Percentiles rank a stretch among this genome's conserved stretches.
Evolutionary conservation across 1,284 basidiomycete species (phyloP).

Genomic region (Cutaneotrichosporon dermatis): DNA sequence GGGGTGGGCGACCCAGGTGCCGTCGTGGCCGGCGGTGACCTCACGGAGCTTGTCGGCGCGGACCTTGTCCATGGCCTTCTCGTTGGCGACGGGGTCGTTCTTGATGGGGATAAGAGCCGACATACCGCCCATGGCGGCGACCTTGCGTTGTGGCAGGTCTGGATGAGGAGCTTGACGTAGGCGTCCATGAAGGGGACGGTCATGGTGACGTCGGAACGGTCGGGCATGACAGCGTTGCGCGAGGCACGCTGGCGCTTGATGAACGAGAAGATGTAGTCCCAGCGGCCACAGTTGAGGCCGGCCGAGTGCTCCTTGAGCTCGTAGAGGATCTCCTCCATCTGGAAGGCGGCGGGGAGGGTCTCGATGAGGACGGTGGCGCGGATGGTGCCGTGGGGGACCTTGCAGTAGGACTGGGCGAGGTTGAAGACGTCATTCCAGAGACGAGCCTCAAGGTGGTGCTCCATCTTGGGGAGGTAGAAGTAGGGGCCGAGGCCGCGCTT

Average conservation of each 20-base stretch:
- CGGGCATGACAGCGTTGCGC: constrained; percentile 67
- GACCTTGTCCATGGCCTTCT: constrained; percentile 94
- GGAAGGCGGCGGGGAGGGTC: constrained; percentile 95
- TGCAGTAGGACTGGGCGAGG: constrained; percentile 87
- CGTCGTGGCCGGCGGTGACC: constrained; percentile 93
- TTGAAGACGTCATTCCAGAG: constrained; percentile 97
- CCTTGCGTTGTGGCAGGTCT: constrained; percentile 95
- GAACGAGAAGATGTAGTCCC: constrained; percentile 97
- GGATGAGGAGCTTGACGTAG: constrained; percentile 92
- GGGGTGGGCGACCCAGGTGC: constrained; percentile 93
- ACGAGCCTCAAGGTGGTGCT: constrained; percentile 89
- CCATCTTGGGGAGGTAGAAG: constrained; percentile 99
- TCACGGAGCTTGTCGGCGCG: constrained; percentile 95
- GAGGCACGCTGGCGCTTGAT: constrained; percentile 84
- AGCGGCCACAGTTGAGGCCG: constrained; percentile 96
- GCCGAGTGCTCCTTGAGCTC: constrained; percentile 93
- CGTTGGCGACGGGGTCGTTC: constrained; percentile 87
- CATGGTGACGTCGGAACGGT: constrained; percentile 97
- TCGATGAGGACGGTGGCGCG: constrained; percentile 93
- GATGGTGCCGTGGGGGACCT: constrained; percentile 79
- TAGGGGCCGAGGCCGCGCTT: constrained; percentile 89
- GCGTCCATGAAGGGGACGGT: constrained; percentile 97
- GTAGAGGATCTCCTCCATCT: constrained; percentile 99
- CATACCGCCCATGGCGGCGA: constrained; percentile 99
- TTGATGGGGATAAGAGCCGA: constrained; percentile 99